These are phyloP conservation scores for Kwoniella sp. DNA, from an alignment of 768 basidiomycete species.

Conservation along the genomic window DNA sequence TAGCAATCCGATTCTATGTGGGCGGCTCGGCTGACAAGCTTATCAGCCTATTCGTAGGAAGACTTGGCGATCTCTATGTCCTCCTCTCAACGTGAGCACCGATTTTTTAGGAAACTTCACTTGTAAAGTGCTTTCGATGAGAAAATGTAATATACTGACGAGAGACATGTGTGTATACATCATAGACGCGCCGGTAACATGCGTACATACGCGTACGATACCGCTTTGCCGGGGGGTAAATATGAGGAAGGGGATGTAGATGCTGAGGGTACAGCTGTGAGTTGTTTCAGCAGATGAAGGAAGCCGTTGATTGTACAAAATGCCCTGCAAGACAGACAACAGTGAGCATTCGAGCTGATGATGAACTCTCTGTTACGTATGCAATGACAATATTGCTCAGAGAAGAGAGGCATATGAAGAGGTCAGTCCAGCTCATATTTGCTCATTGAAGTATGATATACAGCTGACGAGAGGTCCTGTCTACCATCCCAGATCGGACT, in stretches of 20 bases:
- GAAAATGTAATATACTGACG: no score
- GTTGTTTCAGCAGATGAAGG: slow-evolving; percentile 45
- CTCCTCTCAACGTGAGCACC: slow-evolving; percentile 59
- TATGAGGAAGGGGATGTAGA: slow-evolving; percentile 69
- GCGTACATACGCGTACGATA: slow-evolving; percentile 80
- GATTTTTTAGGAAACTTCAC: neutral
- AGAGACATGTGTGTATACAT: neutral
- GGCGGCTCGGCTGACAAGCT: neutral
- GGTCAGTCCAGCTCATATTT: slow-evolving; percentile 58
- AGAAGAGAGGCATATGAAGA: slow-evolving; percentile 88
- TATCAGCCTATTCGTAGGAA: slow-evolving; percentile 69
- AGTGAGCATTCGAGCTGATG: no score
- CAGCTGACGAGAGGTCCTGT: no score
- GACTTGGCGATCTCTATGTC: slow-evolving; percentile 81
- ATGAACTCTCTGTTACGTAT: no score
- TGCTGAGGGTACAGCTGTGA: slow-evolving; percentile 78
- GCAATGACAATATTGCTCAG: slow-evolving; percentile 57
- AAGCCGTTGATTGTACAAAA: no score
- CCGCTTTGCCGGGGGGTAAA: slow-evolving; percentile 83
- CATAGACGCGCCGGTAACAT: slow-evolving; percentile 72
- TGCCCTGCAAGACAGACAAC: no score
- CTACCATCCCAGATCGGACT: slow-evolving; percentile 70
- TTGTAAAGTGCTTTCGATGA: no score
- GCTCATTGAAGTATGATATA: no score
- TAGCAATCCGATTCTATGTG: neutral